Evolutionary conservation across 495 filamentous ascomycete genomes (phyloP), one percentile per base, ranked within the genome.

Genomic region (Delitschia confertaspora): DNA sequence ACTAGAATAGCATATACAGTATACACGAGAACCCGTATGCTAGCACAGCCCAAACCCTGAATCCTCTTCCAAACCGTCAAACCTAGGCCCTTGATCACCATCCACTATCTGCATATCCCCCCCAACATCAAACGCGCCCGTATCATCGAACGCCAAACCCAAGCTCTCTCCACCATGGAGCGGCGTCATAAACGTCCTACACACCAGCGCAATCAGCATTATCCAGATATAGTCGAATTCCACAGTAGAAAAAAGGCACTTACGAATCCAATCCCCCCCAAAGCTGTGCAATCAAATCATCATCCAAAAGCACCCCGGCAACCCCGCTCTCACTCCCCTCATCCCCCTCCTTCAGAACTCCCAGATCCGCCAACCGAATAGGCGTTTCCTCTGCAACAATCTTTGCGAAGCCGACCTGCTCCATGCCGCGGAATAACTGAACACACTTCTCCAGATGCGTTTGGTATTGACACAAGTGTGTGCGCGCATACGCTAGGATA

Each of bases 181-280:
- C 7, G 49, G 43, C 4, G 42, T 47, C 49, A 53, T 53, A 35
- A 53, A 53, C 16, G 47, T 42, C 13, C 49, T 53, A 25, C 31
- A 14, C 4, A 29, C 4, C 10, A 20, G 6, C 16, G 11, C 13
- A 21, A 4, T 29, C 16, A n/a, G 11, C 20, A 17, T 8, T 9
- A 10, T 3, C 18, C 5, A 27, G n/a, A 11, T 3, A 26, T 4
- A 3, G 22, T 39, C 2, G 4, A 4, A 18, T 11, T 6, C 7
- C 6, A 42, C 5, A 21, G 24, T 2, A 19, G 38, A 29, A 16
- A 8, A 29, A 19, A 17, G n/a, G n/a, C n/a, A 47, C 49, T 47
- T 38, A 53, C 49, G 49, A 38, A 43, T 53, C 49, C 10, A 53
- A 38, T 11, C 38, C 47, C 8, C 42, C 49, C 49, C 49, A 53